Conservation (phyloP, 352 stramenopile species). For the Phytophthora tubulina region DNA sequence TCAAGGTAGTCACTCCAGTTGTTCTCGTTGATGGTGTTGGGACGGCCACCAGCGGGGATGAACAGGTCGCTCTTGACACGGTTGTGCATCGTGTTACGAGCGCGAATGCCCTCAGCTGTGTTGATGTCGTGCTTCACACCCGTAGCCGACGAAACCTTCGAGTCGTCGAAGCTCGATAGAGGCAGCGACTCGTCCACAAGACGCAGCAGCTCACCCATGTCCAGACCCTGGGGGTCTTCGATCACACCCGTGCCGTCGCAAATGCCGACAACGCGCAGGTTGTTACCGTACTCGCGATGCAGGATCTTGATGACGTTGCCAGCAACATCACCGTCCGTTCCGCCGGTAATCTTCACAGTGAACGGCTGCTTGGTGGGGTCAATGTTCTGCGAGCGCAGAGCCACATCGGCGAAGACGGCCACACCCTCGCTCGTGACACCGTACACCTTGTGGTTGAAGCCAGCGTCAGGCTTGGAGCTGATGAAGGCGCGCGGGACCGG, state of each 20-base stretch:
- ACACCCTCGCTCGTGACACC: slow-evolving; percentile 87
- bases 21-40: slow-evolving; percentile 90
- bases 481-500: slow-evolving; percentile 86
- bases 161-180: slow-evolving; percentile 82
- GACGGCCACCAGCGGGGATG: slow-evolving; percentile 82
- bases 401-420: slow-evolving; percentile 82
- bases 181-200: slow-evolving; percentile 92
- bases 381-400: slow-evolving; percentile 80
- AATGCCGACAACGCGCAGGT: slow-evolving; percentile 93
- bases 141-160: slow-evolving; percentile 51
- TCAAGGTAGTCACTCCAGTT: slow-evolving; percentile 86
- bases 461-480: slow-evolving; percentile 85
- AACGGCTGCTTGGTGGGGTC: slow-evolving; percentile 79
- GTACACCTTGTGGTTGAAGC: slow-evolving; percentile 92
- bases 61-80: slow-evolving; percentile 91
- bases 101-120: slow-evolving; percentile 84
- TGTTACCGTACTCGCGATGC: slow-evolving; percentile 92
- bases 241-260: slow-evolving; percentile 94
- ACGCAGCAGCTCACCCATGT: slow-evolving; percentile 95
- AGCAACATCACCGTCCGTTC: slow-evolving; percentile 97
- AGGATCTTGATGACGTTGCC: slow-evolving; percentile 99
- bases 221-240: slow-evolving; percentile 96
- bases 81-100: slow-evolving; percentile 99
- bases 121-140: slow-evolving; percentile 88
- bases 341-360: slow-evolving; percentile 93